Conservation (phyloP, 2,329 filamentous ascomycete genomes). For the Aspergillus uvarum region DNA sequence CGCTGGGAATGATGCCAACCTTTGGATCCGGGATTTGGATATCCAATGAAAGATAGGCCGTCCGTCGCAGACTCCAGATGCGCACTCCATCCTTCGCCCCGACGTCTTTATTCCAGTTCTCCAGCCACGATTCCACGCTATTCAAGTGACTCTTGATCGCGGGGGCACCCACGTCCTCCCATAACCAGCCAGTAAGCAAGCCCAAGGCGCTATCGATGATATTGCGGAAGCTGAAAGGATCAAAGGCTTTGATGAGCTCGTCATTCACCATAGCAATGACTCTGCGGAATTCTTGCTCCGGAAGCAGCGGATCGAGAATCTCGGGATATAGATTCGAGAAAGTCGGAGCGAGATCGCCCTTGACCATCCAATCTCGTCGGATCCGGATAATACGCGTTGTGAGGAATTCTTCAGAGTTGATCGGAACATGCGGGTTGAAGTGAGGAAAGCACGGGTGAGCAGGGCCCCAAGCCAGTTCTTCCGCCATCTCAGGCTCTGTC, state of each 20-base stretch:
- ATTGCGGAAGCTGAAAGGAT: conserved; percentile 74
- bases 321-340: conserved; percentile 96
- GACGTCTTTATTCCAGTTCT: conserved; percentile 75
- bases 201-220: conserved; percentile 78
- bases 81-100: conserved; percentile 64
- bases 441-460: conserved; percentile 94
- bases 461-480: conserved; percentile 84
- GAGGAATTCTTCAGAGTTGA: conserved; percentile 70
- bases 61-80: conserved; percentile 75
- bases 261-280: conserved; percentile 80
- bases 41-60: conserved; percentile 74
- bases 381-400: conserved; percentile 89
- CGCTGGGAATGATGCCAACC: conserved; percentile 45
- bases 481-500: conserved; percentile 57
- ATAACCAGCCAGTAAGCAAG: conserved; percentile 84
- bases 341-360: conserved; percentile 85
- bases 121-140: conserved; percentile 75
- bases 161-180: conserved; percentile 84
- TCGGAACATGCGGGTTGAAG: conserved; percentile 83
- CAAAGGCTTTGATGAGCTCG: conserved; percentile 73
- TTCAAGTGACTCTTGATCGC: conserved; percentile 70
- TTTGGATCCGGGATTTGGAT: conserved; percentile 54
- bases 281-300: conserved; percentile 80
- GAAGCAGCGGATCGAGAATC: conserved; percentile 82
- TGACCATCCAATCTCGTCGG: conserved; percentile 83